phyloP scores from a whole-genome alignment of 2,329 filamentous ascomycete genomes.

The Claviceps quebecensis region DNA sequence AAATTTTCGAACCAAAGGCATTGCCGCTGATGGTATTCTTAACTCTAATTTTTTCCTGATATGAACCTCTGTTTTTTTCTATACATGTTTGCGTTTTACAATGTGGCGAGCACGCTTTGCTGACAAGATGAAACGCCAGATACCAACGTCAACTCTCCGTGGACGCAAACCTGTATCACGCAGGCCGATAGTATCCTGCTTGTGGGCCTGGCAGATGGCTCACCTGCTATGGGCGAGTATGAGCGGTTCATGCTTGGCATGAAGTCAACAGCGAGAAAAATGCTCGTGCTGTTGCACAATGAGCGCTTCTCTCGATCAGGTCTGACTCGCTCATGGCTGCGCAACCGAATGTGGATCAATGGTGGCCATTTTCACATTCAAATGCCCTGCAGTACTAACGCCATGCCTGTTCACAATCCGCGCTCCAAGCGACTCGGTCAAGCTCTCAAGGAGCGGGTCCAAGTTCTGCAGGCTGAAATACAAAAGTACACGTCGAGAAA shows the following conservation, averaged over 20 bases:
- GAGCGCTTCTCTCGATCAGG: constrained; percentile 80
- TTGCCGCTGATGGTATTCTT: constrained; percentile 39
- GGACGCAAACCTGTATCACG: constrained; percentile 95
- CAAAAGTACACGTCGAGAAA: constrained; percentile 95
- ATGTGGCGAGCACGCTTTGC: constrained; percentile 7
- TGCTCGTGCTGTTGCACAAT: constrained; percentile 75
- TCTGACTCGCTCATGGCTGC: constrained; percentile 75
- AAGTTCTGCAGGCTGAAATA: constrained; percentile 90
- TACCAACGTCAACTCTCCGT: constrained; percentile 91
- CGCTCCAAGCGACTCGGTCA: constrained; percentile 67
- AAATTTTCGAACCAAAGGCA: constrained; percentile 35
- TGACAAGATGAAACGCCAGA: constrained; percentile 37
- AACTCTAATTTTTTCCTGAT: constrained; percentile 60
- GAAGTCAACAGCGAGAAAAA: constrained; percentile 91
- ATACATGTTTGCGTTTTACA: constrained; percentile 2
- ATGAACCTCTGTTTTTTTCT: constrained; percentile 1
- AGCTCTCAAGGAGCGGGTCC: constrained; percentile 80
- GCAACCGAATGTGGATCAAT: constrained; percentile 94
- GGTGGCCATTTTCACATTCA: constrained; percentile 96
- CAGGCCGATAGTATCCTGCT: constrained; percentile 94
- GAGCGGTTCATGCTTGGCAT: constrained; percentile 92
- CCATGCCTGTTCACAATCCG: constrained; percentile 57
- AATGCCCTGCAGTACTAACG: constrained; percentile 70
- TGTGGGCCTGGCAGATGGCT: constrained; percentile 80
- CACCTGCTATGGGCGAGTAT: constrained; percentile 85